Percentiles rank a stretch among this genome's conserved stretches.
Evolutionary conservation across 306 rosid genomes (phyloP).

Genomic region (Malus orientalis): DNA sequence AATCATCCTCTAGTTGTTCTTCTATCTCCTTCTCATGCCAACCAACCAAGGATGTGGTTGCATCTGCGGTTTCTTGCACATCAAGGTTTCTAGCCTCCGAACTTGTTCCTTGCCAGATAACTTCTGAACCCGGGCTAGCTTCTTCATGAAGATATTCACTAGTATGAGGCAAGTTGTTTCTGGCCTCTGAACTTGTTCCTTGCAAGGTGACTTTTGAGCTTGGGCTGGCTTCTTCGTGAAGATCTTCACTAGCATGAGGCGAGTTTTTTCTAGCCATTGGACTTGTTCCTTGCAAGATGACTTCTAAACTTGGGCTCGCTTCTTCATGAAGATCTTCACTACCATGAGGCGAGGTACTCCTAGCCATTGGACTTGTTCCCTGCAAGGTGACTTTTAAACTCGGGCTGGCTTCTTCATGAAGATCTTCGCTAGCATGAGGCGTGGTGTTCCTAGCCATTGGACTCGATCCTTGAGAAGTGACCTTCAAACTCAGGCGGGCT

Average conservation of each 20-base stretch:
- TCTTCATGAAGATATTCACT: background rate
- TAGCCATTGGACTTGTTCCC: background rate
- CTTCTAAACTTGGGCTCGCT: background rate
- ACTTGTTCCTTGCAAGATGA: background rate
- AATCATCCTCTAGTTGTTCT: conserved; percentile 27
- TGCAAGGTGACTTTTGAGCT: background rate
- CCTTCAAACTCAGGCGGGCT: background rate
- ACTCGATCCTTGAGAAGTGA: background rate
- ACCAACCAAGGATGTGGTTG: conserved; percentile 12
- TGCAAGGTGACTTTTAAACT: background rate
- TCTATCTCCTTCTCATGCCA: conserved; percentile 31
- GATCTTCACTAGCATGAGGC: background rate
- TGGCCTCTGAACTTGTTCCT: background rate
- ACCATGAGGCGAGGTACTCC: background rate
- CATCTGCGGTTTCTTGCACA: conserved; percentile 10
- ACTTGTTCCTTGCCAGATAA: background rate
- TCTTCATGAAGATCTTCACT: background rate
- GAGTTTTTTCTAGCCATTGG: background rate
- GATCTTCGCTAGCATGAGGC: background rate
- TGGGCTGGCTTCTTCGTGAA: background rate
- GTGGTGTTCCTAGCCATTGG: background rate
- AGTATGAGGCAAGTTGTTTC: background rate
- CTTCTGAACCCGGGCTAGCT: background rate
- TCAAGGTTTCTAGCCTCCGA: conserved; percentile 8
- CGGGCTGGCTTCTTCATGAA: background rate